Evolutionary conservation across 495 filamentous ascomycete genomes (phyloP).

Genomic region (Podospora pseudopauciseta): DNA sequence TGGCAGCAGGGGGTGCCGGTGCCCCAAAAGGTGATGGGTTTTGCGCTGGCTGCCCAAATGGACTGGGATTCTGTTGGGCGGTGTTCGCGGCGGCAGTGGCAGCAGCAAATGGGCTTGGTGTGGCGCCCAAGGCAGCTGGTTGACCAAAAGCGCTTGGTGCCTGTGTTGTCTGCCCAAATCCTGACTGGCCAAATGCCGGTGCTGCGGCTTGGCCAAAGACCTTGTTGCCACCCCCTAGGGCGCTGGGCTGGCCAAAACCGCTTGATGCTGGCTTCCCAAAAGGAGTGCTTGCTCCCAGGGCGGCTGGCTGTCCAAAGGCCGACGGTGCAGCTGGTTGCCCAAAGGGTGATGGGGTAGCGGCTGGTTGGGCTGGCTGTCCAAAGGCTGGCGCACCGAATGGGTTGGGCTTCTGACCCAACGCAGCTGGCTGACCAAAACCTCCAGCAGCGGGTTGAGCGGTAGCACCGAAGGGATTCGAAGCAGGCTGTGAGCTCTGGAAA

Average conservation of each 20-base stretch:
- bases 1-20: neutral
- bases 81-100: slow-evolving; percentile 12
- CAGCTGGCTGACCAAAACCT: slow-evolving; percentile 44
- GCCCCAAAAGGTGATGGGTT: slow-evolving; percentile 7
- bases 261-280: slow-evolving; percentile 38
- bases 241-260: slow-evolving; percentile 29
- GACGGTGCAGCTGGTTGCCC: slow-evolving; percentile 29
- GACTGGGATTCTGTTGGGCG: neutral
- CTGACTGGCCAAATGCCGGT: slow-evolving; percentile 22
- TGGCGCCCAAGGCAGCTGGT: slow-evolving; percentile 24
- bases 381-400: slow-evolving; percentile 42
- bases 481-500: slow-evolving; percentile 13
- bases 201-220: slow-evolving; percentile 22
- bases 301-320: slow-evolving; percentile 27
- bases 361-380: slow-evolving; percentile 41
- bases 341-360: slow-evolving; percentile 9
- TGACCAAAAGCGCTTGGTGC: slow-evolving; percentile 25
- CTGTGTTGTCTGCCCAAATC: neutral
- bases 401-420: slow-evolving; percentile 39
- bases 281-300: slow-evolving; percentile 26
- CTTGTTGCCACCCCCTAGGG: slow-evolving; percentile 31
- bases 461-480: slow-evolving; percentile 34
- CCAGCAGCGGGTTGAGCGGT: slow-evolving; percentile 18
- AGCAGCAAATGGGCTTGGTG: slow-evolving; percentile 29
- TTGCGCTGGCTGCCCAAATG: slow-evolving; percentile 11